Evolutionary conservation across 345 rosid species (phyloP).

Genomic region (Hibiscus syriacus): DNA sequence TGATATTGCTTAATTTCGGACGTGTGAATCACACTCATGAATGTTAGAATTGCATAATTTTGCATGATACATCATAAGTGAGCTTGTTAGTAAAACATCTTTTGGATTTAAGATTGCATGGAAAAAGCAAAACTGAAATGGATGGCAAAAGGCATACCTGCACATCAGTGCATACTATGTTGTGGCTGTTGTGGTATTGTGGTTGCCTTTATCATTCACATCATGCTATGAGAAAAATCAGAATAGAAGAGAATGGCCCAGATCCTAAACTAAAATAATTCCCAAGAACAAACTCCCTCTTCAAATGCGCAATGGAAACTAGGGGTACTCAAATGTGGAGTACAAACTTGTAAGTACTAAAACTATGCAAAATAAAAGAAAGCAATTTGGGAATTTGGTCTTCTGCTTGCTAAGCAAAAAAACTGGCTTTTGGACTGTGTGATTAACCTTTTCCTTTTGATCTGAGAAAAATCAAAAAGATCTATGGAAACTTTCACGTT

Average conservation of each 20-base stretch:
- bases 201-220: constrained; percentile 57
- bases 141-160: constrained; percentile 40
- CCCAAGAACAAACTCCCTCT: not conserved
- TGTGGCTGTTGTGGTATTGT: constrained; percentile 76
- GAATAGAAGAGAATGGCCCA: not conserved
- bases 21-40: not conserved
- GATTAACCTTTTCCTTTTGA: not conserved
- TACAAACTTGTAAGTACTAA: not conserved
- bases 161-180: constrained; percentile 66
- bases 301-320: not conserved
- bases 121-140: not conserved
- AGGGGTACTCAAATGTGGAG: not conserved
- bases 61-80: not conserved
- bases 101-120: not conserved
- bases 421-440: not conserved
- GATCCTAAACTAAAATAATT: not conserved
- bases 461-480: not conserved
- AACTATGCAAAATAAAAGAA: not conserved
- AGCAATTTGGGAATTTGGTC: not conserved
- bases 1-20: too few species aligned
- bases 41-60: not conserved
- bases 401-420: not conserved
- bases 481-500: not conserved
- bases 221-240: constrained; percentile 7
- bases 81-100: not conserved